phyloP scores from a whole-genome alignment of 805 yeast species.

The Komagataella populi region DNA sequence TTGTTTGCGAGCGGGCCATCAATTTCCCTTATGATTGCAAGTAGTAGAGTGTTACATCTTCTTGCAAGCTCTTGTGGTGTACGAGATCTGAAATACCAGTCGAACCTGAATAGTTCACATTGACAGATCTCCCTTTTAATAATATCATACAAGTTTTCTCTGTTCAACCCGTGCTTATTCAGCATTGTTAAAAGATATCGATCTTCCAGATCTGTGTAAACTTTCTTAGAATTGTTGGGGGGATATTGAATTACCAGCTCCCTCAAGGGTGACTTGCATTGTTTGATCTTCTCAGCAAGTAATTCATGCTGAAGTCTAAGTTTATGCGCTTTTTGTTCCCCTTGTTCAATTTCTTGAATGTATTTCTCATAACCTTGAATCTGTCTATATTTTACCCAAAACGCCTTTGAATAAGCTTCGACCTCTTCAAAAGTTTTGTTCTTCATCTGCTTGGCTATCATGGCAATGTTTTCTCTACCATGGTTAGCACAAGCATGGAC shows the following conservation, averaged over 20 bases:
- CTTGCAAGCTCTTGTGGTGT: slow-evolving; percentile 61
- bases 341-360: slow-evolving; percentile 68
- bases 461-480: slow-evolving; percentile 63
- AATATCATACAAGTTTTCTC: slow-evolving; percentile 45
- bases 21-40: slow-evolving; percentile 57
- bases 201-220: slow-evolving; percentile 60
- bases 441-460: slow-evolving; percentile 69
- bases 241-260: slow-evolving; percentile 66
- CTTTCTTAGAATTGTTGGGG: slow-evolving; percentile 60
- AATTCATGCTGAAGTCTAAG: slow-evolving; percentile 63
- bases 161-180: slow-evolving; percentile 49
- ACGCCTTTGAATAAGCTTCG: slow-evolving; percentile 57
- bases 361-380: slow-evolving; percentile 86
- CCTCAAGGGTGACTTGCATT: slow-evolving; percentile 64
- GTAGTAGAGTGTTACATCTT: slow-evolving; percentile 50
- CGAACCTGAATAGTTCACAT: slow-evolving; percentile 52
- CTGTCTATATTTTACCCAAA: slow-evolving; percentile 68
- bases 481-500: slow-evolving; percentile 60
- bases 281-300: slow-evolving; percentile 59
- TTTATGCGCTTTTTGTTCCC: slow-evolving; percentile 71
- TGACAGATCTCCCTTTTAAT: slow-evolving; percentile 49
- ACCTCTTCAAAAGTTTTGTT: slow-evolving; percentile 76
- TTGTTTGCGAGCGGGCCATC: slow-evolving; percentile 47
- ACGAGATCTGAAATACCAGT: slow-evolving; percentile 62
- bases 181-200: slow-evolving; percentile 49